Evolutionary conservation across 352 stramenopile genomes (phyloP), one percentile per base, ranked within the genome.

Genomic region (Paralagenidium karlingii): DNA sequence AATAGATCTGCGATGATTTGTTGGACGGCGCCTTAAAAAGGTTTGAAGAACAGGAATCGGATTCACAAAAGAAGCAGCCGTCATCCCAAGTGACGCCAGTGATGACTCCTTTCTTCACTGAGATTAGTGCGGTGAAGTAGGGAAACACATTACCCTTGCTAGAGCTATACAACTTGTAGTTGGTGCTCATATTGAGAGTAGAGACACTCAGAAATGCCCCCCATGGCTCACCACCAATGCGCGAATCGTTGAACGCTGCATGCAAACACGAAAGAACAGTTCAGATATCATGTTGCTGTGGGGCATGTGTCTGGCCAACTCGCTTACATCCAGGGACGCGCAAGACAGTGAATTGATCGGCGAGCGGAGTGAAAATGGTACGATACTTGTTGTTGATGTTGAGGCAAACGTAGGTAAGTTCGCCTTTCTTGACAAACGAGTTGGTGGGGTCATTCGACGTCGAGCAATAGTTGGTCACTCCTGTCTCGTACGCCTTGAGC

Each of bases 21-120:
- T 83, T 79, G 15, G 58, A 60, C 8, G 70, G 47, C 20, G 55
- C 65, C 30, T 50, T 60, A 45, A 69, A 86, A 13, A 86, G 34
- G 34, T 89, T 89, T 11, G 77, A 58, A 31, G 77, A 63, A 40
- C 75, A 89, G 27, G 55, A 63, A 1, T 61, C 53, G 0, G 56
- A 47, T 32, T 53, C 55, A 45, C 71, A 86, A 28, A 86, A 82
- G 60, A 80, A 86, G 45, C 71, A 89, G 0, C 71, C 73, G 37
- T 89, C 71, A 41, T 89, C 75, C 75, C 75, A 89, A 13, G 69
- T 77, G 30, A 89, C 68, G 20, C 75, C 75, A 48, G 84, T 68
- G 4, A 88, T 65, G 36, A 65, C 49, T 3, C 75, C 75, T 38
- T 86, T 78, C 54, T 84, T 84, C 44, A 84, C 71, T 3, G 66